Base-by-base conservation (phyloP, 345 rosid genomes). In the Euphorbia peplus region DNA sequence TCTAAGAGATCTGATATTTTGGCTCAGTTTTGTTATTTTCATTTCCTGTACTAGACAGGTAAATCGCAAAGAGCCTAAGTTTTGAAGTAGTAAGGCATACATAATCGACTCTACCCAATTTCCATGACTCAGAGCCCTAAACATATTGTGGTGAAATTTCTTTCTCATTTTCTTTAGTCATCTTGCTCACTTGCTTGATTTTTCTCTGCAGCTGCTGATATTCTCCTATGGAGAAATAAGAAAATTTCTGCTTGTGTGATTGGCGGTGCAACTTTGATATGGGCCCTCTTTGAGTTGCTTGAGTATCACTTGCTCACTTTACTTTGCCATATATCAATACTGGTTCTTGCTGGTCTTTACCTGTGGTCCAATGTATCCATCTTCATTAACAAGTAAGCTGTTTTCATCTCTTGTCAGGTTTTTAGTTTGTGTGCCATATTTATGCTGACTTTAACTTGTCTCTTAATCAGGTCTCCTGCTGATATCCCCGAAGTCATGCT, bases 221-320 rank as follows among this genome's bases (percentile, higher is more conserved):
- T 76, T 60, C 64, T 76, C n/a, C 60, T 76, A 4, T 76, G 79
- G 79, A 76, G 79, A 71, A 55, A 71, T 75, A 76, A 61, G 71
- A 70, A 76, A 35, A 54, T 61, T 14, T 76, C 79, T 32, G 75
- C 59, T 5, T 51, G n/a, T 8, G 72, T 76, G 52, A 59, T 76
- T 35, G 72, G 75, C 18, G 60, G 48, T 30, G 79, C 75, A 52
- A 76, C 75, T 5, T 28, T 37, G 7, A 63, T 70, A 39, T 76
- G 79, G 79, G 32, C 67, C 66, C 65, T 76, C 32, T 70, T 76
- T 54, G 79, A 70, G 62, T 66, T 76, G 75, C 59, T 76, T 35
- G 69, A 37, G 44, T 76, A 71, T 15, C 79, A 70, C 39, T 61
- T 76, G 29, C 52, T 76, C 37, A 76, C 79, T 53, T 59, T 76